Evolutionary conservation across 495 filamentous ascomycete genomes (phyloP), one percentile per base, ranked within the genome.

Genomic region (Chaetomidium leptoderma): DNA sequence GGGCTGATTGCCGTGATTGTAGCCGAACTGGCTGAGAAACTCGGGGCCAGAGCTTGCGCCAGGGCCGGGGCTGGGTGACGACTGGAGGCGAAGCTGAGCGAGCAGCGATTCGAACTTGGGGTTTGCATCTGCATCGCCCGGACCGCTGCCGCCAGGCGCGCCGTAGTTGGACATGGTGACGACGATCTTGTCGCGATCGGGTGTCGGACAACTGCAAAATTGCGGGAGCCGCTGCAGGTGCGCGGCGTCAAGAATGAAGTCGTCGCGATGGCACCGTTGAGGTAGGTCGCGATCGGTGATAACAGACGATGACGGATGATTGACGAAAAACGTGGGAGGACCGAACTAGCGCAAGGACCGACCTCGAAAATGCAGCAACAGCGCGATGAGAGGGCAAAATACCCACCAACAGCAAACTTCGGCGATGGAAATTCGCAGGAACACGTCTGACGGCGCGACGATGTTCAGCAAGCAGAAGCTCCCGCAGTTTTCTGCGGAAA

Each of bases 91-190:
- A 16, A 72, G 65, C 63, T 72, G 70, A 32, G 68, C 70, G 17
- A 72, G 66, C 14, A 72, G 68, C 27, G 69, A 68, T 49, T 71
- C 59, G n/a, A 69, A 55, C 21, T 63, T 61, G 44, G 61, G 54
- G 44, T 63, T 63, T 5, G 55, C 40, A 23, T 68, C 67, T 8
- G 57, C 17, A n/a, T 71, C 70, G 53, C 46, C 58, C 19, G 68
- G 52, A 44, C 49, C 58, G 39, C 62, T 58, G 53, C 68, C 69
- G 65, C 72, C 67, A 21, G 67, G 66, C 69, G 72, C 63, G 64
- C 68, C 69, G 65, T 76, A 76, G 71, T 63, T 68, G 61, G 76
- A 71, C 76, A 78, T 78, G 66, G 63, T 40, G 30, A 39, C 14
- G 30, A 39, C 14, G 37, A 10, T 17, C 10, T 24, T 45, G 29